Conservation (phyloP, 208 protist genomes). For the Trypanosoma caninum region DNA sequence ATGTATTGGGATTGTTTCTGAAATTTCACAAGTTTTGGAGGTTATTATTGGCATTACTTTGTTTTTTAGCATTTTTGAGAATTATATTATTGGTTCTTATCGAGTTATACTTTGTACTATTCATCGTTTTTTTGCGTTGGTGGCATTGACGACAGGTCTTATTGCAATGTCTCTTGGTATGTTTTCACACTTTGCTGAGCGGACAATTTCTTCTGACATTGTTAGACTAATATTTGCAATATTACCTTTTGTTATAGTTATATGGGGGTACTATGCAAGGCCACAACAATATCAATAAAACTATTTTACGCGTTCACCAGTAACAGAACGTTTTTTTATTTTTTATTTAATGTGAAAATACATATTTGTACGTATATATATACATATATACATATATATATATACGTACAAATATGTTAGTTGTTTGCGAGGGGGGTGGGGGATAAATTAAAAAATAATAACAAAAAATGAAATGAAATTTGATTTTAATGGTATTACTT, state of each 20-base stretch:
- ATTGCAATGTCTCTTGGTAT: conserved; percentile 22
- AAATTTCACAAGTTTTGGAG: conserved; percentile 20
- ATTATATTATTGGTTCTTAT: background rate
- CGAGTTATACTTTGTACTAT: background rate
- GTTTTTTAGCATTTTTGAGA: conserved; percentile 2
- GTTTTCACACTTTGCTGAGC: conserved; percentile 20
- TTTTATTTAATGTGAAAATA: too few relatives aligned
- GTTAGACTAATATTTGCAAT: conserved; percentile 6
- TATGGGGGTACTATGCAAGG: conserved; percentile 16
- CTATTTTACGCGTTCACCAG: conserved; percentile 1
- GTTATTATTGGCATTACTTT: conserved; percentile 16
- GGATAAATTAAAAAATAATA: too few relatives aligned
- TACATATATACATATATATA: background rate
- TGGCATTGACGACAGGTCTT: conserved; percentile 10
- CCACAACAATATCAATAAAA: background rate
- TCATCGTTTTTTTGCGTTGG: conserved; percentile 10
- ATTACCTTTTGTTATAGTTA: conserved; percentile 9
- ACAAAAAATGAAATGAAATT: too few relatives aligned
- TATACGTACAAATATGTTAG: background rate
- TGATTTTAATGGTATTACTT: too few relatives aligned
- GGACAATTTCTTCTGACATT: conserved; percentile 23
- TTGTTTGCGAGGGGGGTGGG: too few relatives aligned
- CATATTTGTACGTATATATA: too few relatives aligned
- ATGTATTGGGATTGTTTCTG: conserved; percentile 28
- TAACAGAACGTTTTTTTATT: too few relatives aligned